A percentile compares a stretch with the other conserved stretches of the same genome.
Conservation (phyloP, 2,329 filamentous ascomycete genomes). For the Pseudogymnoascus sp. region DNA sequence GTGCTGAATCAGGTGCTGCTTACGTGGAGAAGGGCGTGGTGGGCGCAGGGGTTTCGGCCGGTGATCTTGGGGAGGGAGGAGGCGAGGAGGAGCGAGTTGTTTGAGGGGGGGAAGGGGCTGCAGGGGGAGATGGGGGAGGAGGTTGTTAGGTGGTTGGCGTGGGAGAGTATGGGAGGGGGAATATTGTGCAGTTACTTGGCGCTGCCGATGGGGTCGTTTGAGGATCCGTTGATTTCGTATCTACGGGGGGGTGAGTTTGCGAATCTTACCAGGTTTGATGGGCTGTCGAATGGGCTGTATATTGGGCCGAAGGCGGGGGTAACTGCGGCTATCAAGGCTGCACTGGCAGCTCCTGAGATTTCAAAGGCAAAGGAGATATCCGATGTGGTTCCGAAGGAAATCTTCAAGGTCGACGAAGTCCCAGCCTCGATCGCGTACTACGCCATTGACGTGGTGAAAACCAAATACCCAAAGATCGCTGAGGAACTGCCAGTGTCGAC, state of each 20-base stretch:
- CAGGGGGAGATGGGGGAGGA: slow-evolving; percentile 39
- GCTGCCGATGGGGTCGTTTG: slow-evolving; percentile 71
- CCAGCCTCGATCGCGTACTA: slow-evolving; percentile 72
- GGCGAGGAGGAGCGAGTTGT: slow-evolving; percentile 74
- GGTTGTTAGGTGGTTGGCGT: slow-evolving; percentile 80
- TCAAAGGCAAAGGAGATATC: slow-evolving; percentile 55
- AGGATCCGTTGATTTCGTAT: slow-evolving; percentile 63
- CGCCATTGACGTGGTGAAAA: slow-evolving; percentile 49
- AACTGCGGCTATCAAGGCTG: slow-evolving; percentile 51
- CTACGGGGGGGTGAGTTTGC: slow-evolving; percentile 70
- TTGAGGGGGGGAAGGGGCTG: slow-evolving; percentile 34
- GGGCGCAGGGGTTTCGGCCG: slow-evolving; percentile 84
- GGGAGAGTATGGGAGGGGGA: slow-evolving; percentile 83
- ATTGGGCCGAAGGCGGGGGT: slow-evolving; percentile 59
- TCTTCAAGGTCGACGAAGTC: slow-evolving; percentile 56
- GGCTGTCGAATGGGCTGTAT: slow-evolving; percentile 63
- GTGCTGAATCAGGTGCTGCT: slow-evolving; percentile 73
- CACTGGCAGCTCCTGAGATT: slow-evolving; percentile 46
- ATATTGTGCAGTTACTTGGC: slow-evolving; percentile 71
- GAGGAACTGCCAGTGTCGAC: slow-evolving; percentile 50
- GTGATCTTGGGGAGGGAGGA: slow-evolving; percentile 72
- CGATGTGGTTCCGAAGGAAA: slow-evolving; percentile 47
- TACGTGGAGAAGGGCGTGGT: slow-evolving; percentile 90
- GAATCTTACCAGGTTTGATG: slow-evolving; percentile 63
- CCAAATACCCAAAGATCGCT: slow-evolving; percentile 58